Conservation (phyloP, 768 basidiomycete genomes). For the Asterophora parasitica region DNA sequence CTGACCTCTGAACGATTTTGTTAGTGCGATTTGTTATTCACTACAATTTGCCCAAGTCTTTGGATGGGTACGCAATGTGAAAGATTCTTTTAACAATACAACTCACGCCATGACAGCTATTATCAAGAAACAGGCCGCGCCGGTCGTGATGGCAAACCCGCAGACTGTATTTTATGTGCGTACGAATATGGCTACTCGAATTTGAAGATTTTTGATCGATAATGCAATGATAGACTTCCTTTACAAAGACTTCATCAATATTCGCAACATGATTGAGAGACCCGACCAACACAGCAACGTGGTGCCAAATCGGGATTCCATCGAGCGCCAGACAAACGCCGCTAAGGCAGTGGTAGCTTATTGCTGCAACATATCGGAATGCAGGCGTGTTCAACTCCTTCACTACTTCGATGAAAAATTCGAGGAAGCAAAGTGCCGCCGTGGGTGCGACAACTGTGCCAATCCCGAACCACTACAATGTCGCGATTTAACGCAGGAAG, state of each 20-base stretch:
- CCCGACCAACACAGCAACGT: conserved; percentile 40
- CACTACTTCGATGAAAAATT: conserved; percentile 87
- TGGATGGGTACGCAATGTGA: conserved; percentile 63
- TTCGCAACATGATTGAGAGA: conserved; percentile 59
- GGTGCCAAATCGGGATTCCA: conserved; percentile 45
- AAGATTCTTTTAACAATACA: background rate
- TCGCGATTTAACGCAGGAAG: conserved; percentile 59
- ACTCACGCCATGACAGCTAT: conserved; percentile 41
- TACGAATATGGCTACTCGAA: conserved; percentile 3
- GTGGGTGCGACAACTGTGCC: conserved; percentile 82
- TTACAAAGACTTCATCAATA: conserved; percentile 50
- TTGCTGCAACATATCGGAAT: conserved; percentile 77
- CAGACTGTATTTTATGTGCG: conserved; percentile 87
- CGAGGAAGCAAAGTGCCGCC: conserved; percentile 56
- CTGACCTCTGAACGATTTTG: conserved; percentile 3
- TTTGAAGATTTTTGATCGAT: conserved; percentile 1
- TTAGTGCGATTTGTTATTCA: conserved; percentile 95
- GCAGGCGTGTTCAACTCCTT: conserved; percentile 83
- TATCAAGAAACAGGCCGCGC: conserved; percentile 98
- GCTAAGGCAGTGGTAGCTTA: conserved; percentile 71
- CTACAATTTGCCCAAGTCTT: conserved; percentile 69
- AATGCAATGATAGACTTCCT: conserved; percentile 53
- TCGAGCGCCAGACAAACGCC: conserved; percentile 61
- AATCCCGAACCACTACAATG: conserved; percentile 38
- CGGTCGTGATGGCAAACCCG: conserved; percentile 81